Percentiles rank a stretch among this genome's conserved stretches.
Evolutionary conservation across 2,329 filamentous ascomycete species (phyloP).

Genomic region (Aspergillus viridinutans): DNA sequence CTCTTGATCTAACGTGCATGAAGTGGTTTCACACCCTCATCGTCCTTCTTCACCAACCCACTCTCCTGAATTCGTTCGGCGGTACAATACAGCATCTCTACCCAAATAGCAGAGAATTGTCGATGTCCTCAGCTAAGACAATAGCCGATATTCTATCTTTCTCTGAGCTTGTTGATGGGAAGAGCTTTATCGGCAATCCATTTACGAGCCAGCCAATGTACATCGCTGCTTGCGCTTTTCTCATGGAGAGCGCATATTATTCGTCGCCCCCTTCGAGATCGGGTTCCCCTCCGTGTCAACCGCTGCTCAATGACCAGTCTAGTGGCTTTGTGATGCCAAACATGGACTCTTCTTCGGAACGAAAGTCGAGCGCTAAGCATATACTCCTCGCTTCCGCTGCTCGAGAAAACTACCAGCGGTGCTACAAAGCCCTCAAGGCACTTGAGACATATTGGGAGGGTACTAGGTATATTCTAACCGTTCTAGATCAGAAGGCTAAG

Average conservation of each 20-base stretch:
- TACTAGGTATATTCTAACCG: constrained; percentile 79
- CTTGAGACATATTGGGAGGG: constrained; percentile 84
- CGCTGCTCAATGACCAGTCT: constrained; percentile 28
- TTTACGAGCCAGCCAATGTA: constrained; percentile 91
- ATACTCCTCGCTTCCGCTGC: constrained; percentile 74
- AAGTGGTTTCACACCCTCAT: constrained; percentile 81
- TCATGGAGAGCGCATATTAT: constrained; percentile 74
- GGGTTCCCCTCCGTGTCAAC: constrained; percentile 45
- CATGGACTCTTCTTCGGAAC: constrained; percentile 27
- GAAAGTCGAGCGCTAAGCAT: constrained; percentile 55
- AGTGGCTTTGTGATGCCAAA: constrained; percentile 34
- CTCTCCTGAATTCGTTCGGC: constrained; percentile 72
- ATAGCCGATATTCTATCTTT: constrained; percentile 86
- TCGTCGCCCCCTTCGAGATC: constrained; percentile 63
- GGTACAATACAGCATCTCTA: constrained; percentile 67
- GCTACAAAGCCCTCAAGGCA: constrained; percentile 76
- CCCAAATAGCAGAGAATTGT: constrained; percentile 72
- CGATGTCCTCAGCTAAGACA: constrained; percentile 86
- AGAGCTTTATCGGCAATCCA: constrained; percentile 80
- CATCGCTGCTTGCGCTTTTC: constrained; percentile 82
- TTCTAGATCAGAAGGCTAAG: constrained; percentile 81
- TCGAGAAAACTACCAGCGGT: constrained; percentile 81
- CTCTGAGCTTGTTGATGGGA: constrained; percentile 78
- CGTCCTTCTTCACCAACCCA: constrained; percentile 79
- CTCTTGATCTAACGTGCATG: constrained; percentile 12